Evolutionary conservation across 768 basidiomycete genomes (phyloP).

Genomic region (Podaxis sp.): DNA sequence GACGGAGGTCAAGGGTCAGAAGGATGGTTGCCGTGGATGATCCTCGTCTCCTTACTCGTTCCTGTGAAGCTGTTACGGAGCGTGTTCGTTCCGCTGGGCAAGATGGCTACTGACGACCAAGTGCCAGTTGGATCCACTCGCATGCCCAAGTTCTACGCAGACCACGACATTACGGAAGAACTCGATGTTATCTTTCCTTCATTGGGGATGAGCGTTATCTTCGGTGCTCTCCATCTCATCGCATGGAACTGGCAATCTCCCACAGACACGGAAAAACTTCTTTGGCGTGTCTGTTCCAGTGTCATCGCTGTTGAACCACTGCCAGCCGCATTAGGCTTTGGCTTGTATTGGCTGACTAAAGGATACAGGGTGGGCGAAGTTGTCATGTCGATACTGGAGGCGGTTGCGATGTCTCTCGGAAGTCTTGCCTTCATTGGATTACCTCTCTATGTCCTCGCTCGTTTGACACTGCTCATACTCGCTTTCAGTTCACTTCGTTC

Average conservation of each 20-base stretch:
- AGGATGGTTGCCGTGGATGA: background rate
- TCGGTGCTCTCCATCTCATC: background rate
- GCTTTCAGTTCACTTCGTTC: constrained; percentile 9
- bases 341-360: background rate
- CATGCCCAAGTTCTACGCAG: background rate
- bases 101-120: background rate
- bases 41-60: background rate
- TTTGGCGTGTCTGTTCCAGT: background rate
- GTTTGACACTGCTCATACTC: constrained; percentile 6
- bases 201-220: background rate
- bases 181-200: background rate
- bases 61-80: background rate
- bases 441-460: constrained; percentile 6
- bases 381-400: background rate
- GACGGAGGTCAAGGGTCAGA: background rate
- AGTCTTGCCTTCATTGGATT: constrained; percentile 4
- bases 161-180: background rate
- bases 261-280: background rate
- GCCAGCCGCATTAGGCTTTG: background rate
- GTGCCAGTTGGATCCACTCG: background rate
- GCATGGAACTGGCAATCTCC: background rate
- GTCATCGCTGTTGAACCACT: background rate
- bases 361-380: background rate
- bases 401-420: constrained; percentile 1
- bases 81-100: background rate